Percentiles rank a stretch among this genome's conserved stretches.
These are phyloP conservation scores for Rehmannia glutinosa DNA, from an alignment of 257 asterid genomes.

Conservation along the genomic window DNA sequence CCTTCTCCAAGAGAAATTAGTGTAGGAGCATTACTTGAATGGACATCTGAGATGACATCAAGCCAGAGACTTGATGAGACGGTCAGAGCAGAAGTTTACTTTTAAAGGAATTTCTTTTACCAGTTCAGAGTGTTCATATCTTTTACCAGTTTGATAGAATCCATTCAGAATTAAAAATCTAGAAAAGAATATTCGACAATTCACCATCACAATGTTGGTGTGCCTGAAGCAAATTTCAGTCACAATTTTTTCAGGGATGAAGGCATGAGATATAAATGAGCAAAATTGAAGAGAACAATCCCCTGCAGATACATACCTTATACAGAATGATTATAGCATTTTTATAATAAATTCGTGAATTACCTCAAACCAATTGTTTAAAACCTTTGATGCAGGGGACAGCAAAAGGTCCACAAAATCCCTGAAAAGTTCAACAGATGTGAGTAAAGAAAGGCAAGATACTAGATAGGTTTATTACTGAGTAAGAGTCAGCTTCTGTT, in stretches of 20 bases:
- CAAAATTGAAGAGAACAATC: background rate
- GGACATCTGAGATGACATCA: background rate
- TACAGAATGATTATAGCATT: background rate
- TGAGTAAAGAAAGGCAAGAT: constrained; percentile 12
- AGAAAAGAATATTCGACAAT: background rate
- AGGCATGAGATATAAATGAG: background rate
- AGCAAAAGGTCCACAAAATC: constrained; percentile 83
- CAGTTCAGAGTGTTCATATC: too few relatives aligned
- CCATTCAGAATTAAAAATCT: background rate
- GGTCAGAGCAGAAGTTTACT: background rate
- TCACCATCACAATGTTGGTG: background rate
- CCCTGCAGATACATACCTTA: constrained; percentile 2
- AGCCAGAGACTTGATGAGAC: background rate
- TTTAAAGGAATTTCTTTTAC: background rate
- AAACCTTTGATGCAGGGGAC: constrained; percentile 89
- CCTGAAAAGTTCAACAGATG: constrained; percentile 44
- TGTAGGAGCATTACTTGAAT: background rate
- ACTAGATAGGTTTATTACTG: background rate
- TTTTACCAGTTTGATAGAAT: too few relatives aligned
- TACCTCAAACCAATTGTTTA: constrained; percentile 98
- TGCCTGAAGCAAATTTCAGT: too few relatives aligned
- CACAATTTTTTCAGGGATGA: background rate
- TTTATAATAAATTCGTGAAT: background rate
- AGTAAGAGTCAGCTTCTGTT: background rate
- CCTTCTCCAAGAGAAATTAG: background rate